Base-by-base conservation (phyloP, 2,329 filamentous ascomycete species). In the Massarina eburnea region DNA sequence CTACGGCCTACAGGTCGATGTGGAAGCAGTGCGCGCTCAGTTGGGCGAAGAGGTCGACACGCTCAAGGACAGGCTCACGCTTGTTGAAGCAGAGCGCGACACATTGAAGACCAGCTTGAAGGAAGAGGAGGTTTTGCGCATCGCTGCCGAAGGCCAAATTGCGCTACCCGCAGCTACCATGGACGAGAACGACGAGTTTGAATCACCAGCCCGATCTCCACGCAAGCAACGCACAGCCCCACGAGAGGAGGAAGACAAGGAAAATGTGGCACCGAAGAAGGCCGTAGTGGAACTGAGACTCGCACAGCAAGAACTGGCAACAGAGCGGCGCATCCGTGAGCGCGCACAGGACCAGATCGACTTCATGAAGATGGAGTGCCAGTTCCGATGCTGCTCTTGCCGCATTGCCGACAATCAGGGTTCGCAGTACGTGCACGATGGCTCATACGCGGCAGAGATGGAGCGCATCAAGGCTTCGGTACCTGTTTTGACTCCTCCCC, bases 331-430 rank as follows among this genome's bases (percentile, higher is more conserved):
- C 61, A 77, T 85, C 43, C 84, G 86, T 8, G 79, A 86, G 51
- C 80, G 85, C 7, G 85, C 87, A 0, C 77, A 86, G 52, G 87
- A 90, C 49, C 81, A 87, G 61, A 77, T 90, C 38, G 85, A 91
- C 24, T 91, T 89, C 67, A 75, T 91, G 64, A 82, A 88, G 61
- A 80, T 86, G 43, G 88, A 92, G 66, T 90, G 86, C 65, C 78
- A 82, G 39, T 79, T 91, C 53, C 78, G 80, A 37, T 83, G 80
- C 68, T 89, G 86, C 71, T 74, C 79, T 1, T 86, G 84, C 62
- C 79, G 59, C 50, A 66, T 71, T 56, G 66, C 67, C 9, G 64
- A 71, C 52, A 60, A 62, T 38, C 58, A 68, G 36, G 57, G 70
- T 64, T 68, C 66, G 65, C 43, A 66, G 45, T 62, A 73, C 57